Conservation (phyloP, 192 early-diverging fungal species). For the Dimargaris verticillata region DNA sequence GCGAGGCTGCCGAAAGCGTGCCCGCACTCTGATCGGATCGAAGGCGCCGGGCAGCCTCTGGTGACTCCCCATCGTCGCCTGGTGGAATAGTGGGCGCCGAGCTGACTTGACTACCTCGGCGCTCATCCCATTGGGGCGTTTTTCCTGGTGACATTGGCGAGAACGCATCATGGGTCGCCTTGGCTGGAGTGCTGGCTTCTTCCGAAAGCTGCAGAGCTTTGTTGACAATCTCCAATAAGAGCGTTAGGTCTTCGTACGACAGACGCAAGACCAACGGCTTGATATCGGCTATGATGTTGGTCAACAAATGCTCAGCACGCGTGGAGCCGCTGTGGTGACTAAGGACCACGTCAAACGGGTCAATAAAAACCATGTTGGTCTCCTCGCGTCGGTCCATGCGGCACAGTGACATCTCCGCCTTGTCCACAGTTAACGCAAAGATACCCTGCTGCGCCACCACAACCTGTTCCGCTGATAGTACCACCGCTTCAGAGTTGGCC, state of each 20-base stretch:
- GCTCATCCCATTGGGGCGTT: too few relatives aligned
- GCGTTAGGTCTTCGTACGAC: slow-evolving; percentile 68
- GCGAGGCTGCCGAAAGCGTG: not conserved
- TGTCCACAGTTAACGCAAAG: slow-evolving; percentile 54
- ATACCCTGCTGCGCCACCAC: slow-evolving; percentile 64
- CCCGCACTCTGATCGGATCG: not conserved
- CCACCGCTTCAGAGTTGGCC: slow-evolving; percentile 67
- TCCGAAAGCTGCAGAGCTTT: slow-evolving; percentile 43
- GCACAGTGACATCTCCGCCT: slow-evolving; percentile 83
- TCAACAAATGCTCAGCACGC: slow-evolving; percentile 38
- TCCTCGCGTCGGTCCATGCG: slow-evolving; percentile 66
- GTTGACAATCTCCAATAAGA: slow-evolving; percentile 73
- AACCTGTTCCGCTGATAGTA: slow-evolving; percentile 65
- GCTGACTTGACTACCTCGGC: too few relatives aligned
- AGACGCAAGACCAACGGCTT: slow-evolving; percentile 63
- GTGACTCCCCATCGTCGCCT: not conserved
- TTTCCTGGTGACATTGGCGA: too few relatives aligned
- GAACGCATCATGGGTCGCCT: not conserved
- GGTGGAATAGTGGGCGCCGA: not conserved
- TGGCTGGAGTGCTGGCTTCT: slow-evolving; percentile 11
- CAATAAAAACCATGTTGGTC: slow-evolving; percentile 70
- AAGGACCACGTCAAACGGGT: slow-evolving; percentile 72
- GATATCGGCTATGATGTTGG: slow-evolving; percentile 54
- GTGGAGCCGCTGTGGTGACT: slow-evolving; percentile 58
- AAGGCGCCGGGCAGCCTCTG: not conserved